These are phyloP conservation scores for Fusarium sp. DNA, from an alignment of 2,329 filamentous ascomycete genomes.

Conservation along the genomic window DNA sequence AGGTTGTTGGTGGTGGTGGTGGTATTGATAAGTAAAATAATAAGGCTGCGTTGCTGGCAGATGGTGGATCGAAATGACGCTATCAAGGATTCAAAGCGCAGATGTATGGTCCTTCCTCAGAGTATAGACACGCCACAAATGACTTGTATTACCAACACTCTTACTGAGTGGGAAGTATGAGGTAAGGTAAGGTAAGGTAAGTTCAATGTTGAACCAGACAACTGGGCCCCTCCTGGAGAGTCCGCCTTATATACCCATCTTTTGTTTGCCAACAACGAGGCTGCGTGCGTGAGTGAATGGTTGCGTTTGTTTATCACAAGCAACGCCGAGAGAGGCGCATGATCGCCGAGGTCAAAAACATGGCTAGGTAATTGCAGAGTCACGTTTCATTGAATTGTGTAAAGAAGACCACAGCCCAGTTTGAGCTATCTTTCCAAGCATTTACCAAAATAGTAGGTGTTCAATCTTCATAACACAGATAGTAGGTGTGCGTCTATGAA, in stretches of 20 bases:
- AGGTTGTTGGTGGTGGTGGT: not conserved
- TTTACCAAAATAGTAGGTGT: slow-evolving; percentile 21
- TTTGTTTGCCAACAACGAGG: not conserved
- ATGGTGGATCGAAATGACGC: slow-evolving; percentile 35
- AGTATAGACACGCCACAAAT: not conserved
- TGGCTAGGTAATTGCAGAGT: not conserved
- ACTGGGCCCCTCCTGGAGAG: not conserved
- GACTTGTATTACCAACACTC: not conserved
- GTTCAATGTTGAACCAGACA: not conserved
- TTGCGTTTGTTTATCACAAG: slow-evolving; percentile 22
- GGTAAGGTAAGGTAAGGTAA: not conserved
- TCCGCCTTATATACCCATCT: not conserved
- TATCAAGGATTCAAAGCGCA: slow-evolving; percentile 14
- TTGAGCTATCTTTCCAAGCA: not conserved
- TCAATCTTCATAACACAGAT: slow-evolving; percentile 1
- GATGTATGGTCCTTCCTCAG: slow-evolving; percentile 4
- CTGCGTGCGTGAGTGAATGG: not conserved
- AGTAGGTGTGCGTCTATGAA: slow-evolving; percentile 10
- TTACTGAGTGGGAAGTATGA: not conserved
- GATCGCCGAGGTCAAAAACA: slow-evolving; percentile 24
- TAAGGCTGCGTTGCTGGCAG: slow-evolving; percentile 8
- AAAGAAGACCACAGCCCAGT: not conserved
- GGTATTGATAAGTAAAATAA: not conserved
- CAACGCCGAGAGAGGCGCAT: slow-evolving; percentile 21
- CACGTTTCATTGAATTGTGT: not conserved